Conservation (phyloP, 305 asterid genomes). For the Fraxinus velutina region DNA sequence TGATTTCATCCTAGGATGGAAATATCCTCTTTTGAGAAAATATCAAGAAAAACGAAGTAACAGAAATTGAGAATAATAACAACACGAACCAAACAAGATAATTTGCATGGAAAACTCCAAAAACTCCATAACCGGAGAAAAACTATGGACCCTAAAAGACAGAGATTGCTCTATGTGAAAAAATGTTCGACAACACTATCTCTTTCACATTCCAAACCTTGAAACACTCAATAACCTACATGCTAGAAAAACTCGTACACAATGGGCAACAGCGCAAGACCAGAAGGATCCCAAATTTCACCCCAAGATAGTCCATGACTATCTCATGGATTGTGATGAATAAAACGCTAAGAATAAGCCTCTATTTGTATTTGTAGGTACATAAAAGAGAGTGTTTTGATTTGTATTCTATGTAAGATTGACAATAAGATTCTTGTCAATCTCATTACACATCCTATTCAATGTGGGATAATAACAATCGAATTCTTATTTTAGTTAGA, state of each 20-base stretch:
- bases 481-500: not conserved
- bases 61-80: not conserved
- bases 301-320: not conserved
- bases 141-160: not conserved
- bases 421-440: not conserved
- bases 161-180: not conserved
- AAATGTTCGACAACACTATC: not conserved
- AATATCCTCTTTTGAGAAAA: not conserved
- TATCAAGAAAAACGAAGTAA: not conserved
- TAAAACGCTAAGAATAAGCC: not conserved
- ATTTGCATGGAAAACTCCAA: not conserved
- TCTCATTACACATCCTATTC: not conserved
- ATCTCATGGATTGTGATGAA: not conserved
- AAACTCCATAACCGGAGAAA: not conserved
- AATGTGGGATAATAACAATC: not conserved
- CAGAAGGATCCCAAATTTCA: not conserved
- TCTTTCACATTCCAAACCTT: not conserved
- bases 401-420: not conserved
- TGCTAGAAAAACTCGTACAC: not conserved
- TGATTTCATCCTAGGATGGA: not conserved
- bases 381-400: not conserved
- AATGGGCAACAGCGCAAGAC: not conserved
- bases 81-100: not conserved
- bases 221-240: not conserved
- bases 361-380: not conserved